Conservation (phyloP, 805 yeast genomes). For the Kuraishia hungarica region DNA sequence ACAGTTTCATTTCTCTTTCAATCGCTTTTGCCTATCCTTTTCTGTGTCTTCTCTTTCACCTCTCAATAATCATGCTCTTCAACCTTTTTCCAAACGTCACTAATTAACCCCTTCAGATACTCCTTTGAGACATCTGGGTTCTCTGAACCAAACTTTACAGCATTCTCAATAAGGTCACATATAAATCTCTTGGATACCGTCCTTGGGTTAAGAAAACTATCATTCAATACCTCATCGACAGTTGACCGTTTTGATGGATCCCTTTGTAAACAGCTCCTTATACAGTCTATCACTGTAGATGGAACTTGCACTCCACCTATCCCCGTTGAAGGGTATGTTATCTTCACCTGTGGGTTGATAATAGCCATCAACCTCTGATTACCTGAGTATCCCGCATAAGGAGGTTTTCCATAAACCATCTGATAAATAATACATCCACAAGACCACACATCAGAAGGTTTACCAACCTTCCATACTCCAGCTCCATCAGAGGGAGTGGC, state of each 20-base stretch:
- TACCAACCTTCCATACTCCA: conserved; percentile 73
- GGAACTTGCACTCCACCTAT: conserved; percentile 60
- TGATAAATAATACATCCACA: conserved; percentile 95
- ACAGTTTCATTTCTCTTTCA: background rate
- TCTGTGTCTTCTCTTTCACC: too few relatives aligned
- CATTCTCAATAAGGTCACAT: conserved; percentile 63
- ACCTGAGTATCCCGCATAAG: conserved; percentile 74
- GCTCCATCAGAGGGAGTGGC: conserved; percentile 19
- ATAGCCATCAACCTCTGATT: conserved; percentile 76
- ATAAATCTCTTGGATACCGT: conserved; percentile 60
- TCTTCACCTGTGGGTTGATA: conserved; percentile 72
- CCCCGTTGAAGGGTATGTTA: conserved; percentile 56
- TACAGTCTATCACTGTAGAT: conserved; percentile 56
- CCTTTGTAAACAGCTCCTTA: conserved; percentile 62
- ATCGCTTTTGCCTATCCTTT: too few relatives aligned
- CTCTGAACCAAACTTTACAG: conserved; percentile 62
- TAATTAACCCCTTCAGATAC: conserved; percentile 36
- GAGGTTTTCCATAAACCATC: conserved; percentile 90
- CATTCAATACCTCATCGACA: conserved; percentile 46
- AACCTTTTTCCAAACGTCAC: conserved; percentile 52
- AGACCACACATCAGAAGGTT: conserved; percentile 96
- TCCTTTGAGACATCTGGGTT: conserved; percentile 23
- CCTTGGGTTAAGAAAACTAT: conserved; percentile 69
- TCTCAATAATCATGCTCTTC: conserved; percentile 26
- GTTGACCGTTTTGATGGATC: conserved; percentile 65